Base-by-base conservation (phyloP, 2,329 filamentous ascomycete species). In the Colletotrichum brevisporum region DNA sequence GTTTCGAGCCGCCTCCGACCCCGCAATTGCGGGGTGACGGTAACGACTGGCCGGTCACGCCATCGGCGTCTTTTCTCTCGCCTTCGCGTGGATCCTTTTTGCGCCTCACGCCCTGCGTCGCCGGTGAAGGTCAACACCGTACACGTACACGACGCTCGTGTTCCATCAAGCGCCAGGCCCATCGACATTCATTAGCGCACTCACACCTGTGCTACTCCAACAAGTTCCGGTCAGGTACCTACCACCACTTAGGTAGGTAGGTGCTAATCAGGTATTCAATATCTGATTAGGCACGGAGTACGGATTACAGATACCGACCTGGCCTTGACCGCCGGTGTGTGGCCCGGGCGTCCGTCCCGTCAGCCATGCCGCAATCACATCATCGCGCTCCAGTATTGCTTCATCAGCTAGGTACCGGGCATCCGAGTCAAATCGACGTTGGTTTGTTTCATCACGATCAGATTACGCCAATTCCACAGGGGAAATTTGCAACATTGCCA, bases 321-420 rank as follows among this genome's bases (percentile, higher is more conserved):
- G 5, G 13, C 36, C 51, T 47, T 69, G 50, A 51, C 62, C 63
- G 67, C 62, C 56, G 63, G 67, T 26, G 43, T 50, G 57, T 56
- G 62, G 55, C 51, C 62, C 67, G 43, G 51, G 67, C 55, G 47
- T 52, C 67, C 51, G 47, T 52, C 67, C 67, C 43, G 50, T 66
- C 55, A 60, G 61, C 67, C 62, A 69, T 45, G 18, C 51, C 67
- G 50, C 56, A 67, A 69, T 69, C 67, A 69, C 67, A 69, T 61
- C 67, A 69, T 69, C 56, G 63, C 55, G 52, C 67, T 67, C 67
- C 67, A 66, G 56, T 69, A 69, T 69, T 66, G 67, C 67, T 69
- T 67, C 67, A 69, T 69, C 67, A 67, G 24, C 67, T 53, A 66
- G 51, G 54, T 50, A 45, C 31, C 45, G 48, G 54, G 16, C 39